These are phyloP conservation scores for Talaromyces ruber DNA, from an alignment of 495 filamentous ascomycete genomes.

Conservation along the genomic window DNA sequence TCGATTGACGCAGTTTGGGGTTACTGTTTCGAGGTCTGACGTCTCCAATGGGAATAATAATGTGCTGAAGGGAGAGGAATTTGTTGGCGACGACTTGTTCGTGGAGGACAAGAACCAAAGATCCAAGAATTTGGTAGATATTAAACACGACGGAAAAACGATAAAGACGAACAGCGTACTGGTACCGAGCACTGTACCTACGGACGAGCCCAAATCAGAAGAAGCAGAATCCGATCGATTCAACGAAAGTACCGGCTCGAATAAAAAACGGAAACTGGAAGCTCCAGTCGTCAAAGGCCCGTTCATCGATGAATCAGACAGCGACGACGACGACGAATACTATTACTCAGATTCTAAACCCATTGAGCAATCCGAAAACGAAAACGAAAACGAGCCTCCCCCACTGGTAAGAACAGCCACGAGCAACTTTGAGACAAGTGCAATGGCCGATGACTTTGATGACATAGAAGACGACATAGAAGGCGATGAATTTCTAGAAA, in stretches of 20 bases:
- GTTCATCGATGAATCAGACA: conserved; percentile 63
- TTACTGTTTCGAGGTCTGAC: conserved; percentile 11
- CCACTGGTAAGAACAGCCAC: conserved; percentile 49
- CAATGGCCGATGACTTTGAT: conserved; percentile 48
- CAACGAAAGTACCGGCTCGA: conserved; percentile 19
- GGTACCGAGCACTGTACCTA: background rate
- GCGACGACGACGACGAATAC: conserved; percentile 32
- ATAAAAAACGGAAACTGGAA: conserved; percentile 35
- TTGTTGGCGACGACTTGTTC: conserved; percentile 28
- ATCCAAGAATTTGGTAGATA: conserved; percentile 3
- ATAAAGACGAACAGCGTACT: background rate
- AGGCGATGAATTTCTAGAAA: conserved; percentile 36
- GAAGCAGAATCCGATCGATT: conserved; percentile 14
- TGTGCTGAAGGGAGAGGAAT: conserved; percentile 8
- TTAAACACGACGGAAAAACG: background rate
- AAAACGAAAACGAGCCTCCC: conserved; percentile 15
- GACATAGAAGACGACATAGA: conserved; percentile 48
- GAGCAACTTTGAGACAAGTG: conserved; percentile 34
- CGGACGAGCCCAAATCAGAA: conserved; percentile 8
- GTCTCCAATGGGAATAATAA: conserved; percentile 14
- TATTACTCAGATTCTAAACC: background rate
- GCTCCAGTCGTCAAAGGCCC: conserved; percentile 28
- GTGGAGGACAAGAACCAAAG: conserved; percentile 30
- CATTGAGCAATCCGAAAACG: conserved; percentile 3
- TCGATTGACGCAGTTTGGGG: conserved; percentile 34